Conservation (phyloP, 768 basidiomycete genomes). For the Tricholoma terreum region DNA sequence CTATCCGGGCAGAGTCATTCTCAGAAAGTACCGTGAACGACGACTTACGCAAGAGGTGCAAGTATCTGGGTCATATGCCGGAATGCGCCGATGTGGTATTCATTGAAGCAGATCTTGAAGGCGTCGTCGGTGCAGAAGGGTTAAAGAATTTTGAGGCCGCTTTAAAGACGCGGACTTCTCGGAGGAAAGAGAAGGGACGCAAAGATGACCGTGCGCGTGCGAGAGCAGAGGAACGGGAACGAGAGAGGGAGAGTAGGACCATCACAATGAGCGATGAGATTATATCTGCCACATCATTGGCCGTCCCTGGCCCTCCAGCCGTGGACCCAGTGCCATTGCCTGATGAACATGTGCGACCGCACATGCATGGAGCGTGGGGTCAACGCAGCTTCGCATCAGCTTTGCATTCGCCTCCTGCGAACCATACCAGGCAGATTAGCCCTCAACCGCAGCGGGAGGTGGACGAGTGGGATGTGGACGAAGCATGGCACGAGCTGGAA, state of each 20-base stretch:
- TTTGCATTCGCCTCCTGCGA: slow-evolving; percentile 48
- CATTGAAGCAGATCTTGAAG: slow-evolving; percentile 80
- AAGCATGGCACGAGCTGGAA: slow-evolving; percentile 81
- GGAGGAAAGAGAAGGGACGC: slow-evolving; percentile 76
- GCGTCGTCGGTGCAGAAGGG: slow-evolving; percentile 72
- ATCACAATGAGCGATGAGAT: slow-evolving; percentile 16
- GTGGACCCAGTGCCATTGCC: slow-evolving; percentile 24
- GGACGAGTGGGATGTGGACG: slow-evolving; percentile 76
- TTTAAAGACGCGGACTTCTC: slow-evolving; percentile 67
- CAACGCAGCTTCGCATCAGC: slow-evolving; percentile 80
- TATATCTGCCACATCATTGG: slow-evolving; percentile 15
- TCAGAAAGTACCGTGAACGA: slow-evolving; percentile 85
- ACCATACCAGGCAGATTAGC: slow-evolving; percentile 23
- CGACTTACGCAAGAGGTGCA: slow-evolving; percentile 91
- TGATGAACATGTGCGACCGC: slow-evolving; percentile 17
- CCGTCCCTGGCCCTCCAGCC: slow-evolving; percentile 21
- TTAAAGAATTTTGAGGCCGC: slow-evolving; percentile 82
- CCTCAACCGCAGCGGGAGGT: slow-evolving; percentile 30
- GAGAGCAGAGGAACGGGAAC: slow-evolving; percentile 73
- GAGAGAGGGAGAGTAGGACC: slow-evolving; percentile 48
- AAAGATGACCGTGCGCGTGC: slow-evolving; percentile 85
- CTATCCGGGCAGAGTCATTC: slow-evolving; percentile 73
- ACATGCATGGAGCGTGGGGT: slow-evolving; percentile 66
- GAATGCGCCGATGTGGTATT: slow-evolving; percentile 92
- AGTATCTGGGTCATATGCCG: slow-evolving; percentile 91